phyloP scores from a whole-genome alignment of 2,329 filamentous ascomycete species.

The Incumbomyces lentus region DNA sequence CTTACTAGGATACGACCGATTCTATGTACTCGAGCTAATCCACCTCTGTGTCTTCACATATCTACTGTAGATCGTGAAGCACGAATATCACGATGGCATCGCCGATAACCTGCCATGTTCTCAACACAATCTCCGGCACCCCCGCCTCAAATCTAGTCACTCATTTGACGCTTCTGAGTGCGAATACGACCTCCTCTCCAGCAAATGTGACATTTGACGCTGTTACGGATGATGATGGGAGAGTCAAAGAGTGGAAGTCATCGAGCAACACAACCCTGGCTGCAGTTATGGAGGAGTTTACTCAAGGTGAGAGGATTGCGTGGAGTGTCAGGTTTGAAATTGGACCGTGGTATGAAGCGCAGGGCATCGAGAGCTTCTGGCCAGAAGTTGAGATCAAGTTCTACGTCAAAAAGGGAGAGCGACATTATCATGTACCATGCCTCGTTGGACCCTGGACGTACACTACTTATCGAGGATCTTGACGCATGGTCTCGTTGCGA shows the following conservation, averaged over 20 bases:
- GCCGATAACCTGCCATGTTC: constrained; percentile 41
- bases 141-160: constrained; percentile 38
- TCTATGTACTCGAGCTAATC: neutral
- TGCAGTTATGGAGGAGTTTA: constrained; percentile 18
- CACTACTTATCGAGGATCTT: constrained; percentile 42
- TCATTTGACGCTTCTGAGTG: constrained; percentile 49
- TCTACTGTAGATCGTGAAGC: no score
- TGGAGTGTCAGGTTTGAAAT: constrained; percentile 39
- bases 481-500: constrained; percentile 6
- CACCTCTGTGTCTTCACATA: neutral
- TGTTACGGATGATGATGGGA: constrained; percentile 36
- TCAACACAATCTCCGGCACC: constrained; percentile 39
- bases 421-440: constrained; percentile 43
- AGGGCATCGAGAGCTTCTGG: constrained; percentile 41
- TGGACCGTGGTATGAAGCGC: constrained; percentile 36
- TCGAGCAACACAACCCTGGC: constrained; percentile 15
- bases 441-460: constrained; percentile 42
- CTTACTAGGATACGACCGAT: neutral
- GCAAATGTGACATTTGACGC: constrained; percentile 26
- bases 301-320: constrained; percentile 28
- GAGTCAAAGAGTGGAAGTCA: constrained; percentile 34
- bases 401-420: constrained; percentile 37
- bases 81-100: constrained; percentile 13
- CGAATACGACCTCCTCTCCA: constrained; percentile 21
- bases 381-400: constrained; percentile 42